Percentiles rank a stretch among this genome's conserved stretches.
These are phyloP conservation scores for Lichtheimia hyalospora DNA, from an alignment of 371 early-diverging fungal species.

Conservation along the genomic window DNA sequence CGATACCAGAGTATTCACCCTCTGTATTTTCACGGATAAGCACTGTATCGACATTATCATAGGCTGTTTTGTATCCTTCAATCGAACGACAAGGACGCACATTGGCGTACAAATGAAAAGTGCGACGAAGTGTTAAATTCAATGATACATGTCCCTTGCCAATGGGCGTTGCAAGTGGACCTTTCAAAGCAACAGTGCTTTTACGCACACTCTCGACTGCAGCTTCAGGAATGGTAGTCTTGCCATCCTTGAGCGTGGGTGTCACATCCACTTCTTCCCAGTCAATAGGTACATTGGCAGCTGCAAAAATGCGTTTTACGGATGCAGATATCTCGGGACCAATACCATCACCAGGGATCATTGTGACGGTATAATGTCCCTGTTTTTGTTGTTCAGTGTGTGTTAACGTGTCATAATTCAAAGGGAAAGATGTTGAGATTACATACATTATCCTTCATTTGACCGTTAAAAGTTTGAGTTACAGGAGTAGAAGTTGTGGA, in stretches of 20 bases:
- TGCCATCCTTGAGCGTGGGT: constrained; percentile 89
- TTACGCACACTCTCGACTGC: constrained; percentile 89
- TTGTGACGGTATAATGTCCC: constrained; percentile 85
- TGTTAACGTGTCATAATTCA: no score
- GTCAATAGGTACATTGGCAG: constrained; percentile 93
- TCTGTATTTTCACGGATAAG: constrained; percentile 99
- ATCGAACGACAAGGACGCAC: constrained; percentile 97
- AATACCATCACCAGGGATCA: constrained; percentile 99
- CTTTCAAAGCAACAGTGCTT: constrained; percentile 97
- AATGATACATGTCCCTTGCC: constrained; percentile 98
- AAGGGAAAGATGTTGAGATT: not conserved
- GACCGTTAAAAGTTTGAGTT: constrained; percentile 62
- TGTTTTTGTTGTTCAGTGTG: constrained; percentile 8
- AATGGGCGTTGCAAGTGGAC: constrained; percentile 96
- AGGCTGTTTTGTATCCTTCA: constrained; percentile 93
- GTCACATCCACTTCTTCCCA: constrained; percentile 97
- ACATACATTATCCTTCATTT: constrained; percentile 67
- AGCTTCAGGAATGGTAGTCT: constrained; percentile 90
- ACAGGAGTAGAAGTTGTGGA: constrained; percentile 55
- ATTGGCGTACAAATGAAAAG: constrained; percentile 98
- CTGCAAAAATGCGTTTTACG: constrained; percentile 91
- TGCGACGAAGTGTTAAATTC: constrained; percentile 95
- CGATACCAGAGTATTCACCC: constrained; percentile 98
- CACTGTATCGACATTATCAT: constrained; percentile 96
- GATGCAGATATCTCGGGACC: constrained; percentile 97